Evolutionary conservation across 192 early-diverging fungal species (phyloP).

Genomic region (Phlyctochytrium planicorne): DNA sequence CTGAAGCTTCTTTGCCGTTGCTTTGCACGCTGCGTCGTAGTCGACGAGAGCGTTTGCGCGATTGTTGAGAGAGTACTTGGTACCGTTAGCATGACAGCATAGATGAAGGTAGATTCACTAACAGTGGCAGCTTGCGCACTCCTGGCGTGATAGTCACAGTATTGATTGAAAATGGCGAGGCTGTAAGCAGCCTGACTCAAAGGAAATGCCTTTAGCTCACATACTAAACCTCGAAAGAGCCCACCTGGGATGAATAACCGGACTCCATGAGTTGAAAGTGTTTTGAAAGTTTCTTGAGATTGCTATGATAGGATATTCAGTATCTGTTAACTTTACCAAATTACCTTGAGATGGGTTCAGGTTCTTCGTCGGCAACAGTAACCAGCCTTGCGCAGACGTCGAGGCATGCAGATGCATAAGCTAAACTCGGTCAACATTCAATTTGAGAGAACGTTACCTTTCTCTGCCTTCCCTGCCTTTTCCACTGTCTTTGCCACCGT

Average conservation of each 20-base stretch:
- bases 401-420: neutral
- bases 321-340: neutral
- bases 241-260: neutral
- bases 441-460: conserved; percentile 12
- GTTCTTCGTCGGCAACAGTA: neutral
- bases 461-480: conserved; percentile 12
- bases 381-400: conserved; percentile 7
- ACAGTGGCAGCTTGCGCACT: conserved; percentile 18
- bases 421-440: neutral
- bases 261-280: neutral
- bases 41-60: conserved; percentile 25
- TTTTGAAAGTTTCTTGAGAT: neutral
- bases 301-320: neutral
- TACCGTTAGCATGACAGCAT: neutral
- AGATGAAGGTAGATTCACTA: no score
- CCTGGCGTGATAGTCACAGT: neutral
- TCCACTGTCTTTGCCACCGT: conserved; percentile 12
- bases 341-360: conserved; percentile 1
- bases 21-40: conserved; percentile 43
- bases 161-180: neutral
- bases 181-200: conserved; percentile 9
- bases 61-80: conserved; percentile 32
- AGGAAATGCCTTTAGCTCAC: neutral
- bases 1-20: conserved; percentile 29
- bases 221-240: neutral